phyloP scores from a whole-genome alignment of 2,329 filamentous ascomycete genomes.

The Pseudopyricularia cyperi region DNA sequence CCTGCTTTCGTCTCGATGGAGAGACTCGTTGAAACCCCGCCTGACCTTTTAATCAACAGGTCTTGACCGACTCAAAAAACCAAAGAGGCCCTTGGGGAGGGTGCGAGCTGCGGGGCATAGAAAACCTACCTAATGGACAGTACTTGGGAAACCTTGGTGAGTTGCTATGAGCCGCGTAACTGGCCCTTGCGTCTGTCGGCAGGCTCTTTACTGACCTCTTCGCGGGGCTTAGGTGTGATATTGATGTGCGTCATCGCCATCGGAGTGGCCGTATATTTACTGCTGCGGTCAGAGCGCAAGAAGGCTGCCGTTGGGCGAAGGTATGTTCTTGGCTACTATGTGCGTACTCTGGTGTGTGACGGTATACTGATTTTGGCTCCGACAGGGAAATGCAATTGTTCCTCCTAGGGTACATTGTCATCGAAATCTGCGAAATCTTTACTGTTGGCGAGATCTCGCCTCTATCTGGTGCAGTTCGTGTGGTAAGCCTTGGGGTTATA shows the following conservation, averaged over 20 bases:
- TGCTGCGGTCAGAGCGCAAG: constrained; percentile 77
- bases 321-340: constrained; percentile 30
- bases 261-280: constrained; percentile 46
- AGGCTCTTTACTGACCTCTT: constrained; percentile 8
- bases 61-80: constrained; percentile 49
- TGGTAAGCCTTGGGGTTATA: not conserved
- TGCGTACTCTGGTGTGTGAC: not conserved
- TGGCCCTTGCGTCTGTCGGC: not conserved
- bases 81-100: constrained; percentile 50
- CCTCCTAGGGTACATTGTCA: constrained; percentile 70
- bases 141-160: constrained; percentile 73
- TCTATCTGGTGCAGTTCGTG: constrained; percentile 39
- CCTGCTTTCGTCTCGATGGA: not conserved
- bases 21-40: constrained; percentile 5
- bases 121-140: constrained; percentile 43
- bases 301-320: constrained; percentile 86
- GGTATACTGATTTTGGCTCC: constrained; percentile 5
- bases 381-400: constrained; percentile 92
- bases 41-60: constrained; percentile 27
- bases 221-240: constrained; percentile 64
- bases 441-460: constrained; percentile 78
- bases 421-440: constrained; percentile 94
- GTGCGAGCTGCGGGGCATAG: constrained; percentile 66
- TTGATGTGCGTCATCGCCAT: constrained; percentile 71
- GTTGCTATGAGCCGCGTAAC: constrained; percentile 12